Evolutionary conservation across 2,329 filamentous ascomycete genomes (phyloP).

Genomic region (Clonostachys chloroleuca): DNA sequence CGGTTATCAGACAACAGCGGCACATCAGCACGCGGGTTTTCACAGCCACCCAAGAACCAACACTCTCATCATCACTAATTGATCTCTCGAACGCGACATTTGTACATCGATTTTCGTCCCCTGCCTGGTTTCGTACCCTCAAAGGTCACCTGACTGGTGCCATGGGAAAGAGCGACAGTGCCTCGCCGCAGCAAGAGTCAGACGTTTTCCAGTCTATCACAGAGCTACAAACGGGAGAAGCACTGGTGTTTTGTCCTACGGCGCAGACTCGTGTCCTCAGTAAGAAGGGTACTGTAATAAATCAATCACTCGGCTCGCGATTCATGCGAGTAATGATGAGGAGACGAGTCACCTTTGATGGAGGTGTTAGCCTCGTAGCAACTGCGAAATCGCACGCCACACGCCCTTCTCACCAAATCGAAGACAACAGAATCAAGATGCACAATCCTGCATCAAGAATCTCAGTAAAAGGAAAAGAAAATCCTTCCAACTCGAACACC

Average conservation of each 20-base stretch:
- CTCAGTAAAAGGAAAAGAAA: too few relatives aligned
- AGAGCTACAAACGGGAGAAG: slow-evolving; percentile 34
- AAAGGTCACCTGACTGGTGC: slow-evolving; percentile 37
- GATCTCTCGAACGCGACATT: slow-evolving; percentile 68
- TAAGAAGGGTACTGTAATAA: not conserved
- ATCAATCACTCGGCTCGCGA: slow-evolving; percentile 21
- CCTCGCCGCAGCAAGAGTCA: not conserved
- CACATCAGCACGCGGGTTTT: slow-evolving; percentile 64
- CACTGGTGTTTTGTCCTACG: slow-evolving; percentile 39
- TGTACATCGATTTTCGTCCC: slow-evolving; percentile 67
- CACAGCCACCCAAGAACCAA: slow-evolving; percentile 75
- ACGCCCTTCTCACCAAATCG: too few relatives aligned
- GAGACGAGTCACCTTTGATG: slow-evolving; percentile 35
- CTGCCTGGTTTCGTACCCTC: slow-evolving; percentile 51
- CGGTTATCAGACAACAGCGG: slow-evolving; percentile 64
- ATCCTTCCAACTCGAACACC: too few relatives aligned
- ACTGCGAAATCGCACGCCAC: slow-evolving; percentile 2
- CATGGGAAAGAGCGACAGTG: not conserved
- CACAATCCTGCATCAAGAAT: too few relatives aligned
- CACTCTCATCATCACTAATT: slow-evolving; percentile 61
- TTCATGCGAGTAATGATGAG: slow-evolving; percentile 34
- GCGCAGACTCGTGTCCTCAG: slow-evolving; percentile 11
- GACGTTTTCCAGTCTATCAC: slow-evolving; percentile 37
- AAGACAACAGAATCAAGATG: too few relatives aligned
- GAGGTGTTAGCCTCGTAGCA: slow-evolving; percentile 40